A percentile compares a stretch with the other conserved stretches of the same genome.
Evolutionary conservation across 176 grass and related monocot species (phyloP).

Genomic region (Ampelocalamus luodianensis): DNA sequence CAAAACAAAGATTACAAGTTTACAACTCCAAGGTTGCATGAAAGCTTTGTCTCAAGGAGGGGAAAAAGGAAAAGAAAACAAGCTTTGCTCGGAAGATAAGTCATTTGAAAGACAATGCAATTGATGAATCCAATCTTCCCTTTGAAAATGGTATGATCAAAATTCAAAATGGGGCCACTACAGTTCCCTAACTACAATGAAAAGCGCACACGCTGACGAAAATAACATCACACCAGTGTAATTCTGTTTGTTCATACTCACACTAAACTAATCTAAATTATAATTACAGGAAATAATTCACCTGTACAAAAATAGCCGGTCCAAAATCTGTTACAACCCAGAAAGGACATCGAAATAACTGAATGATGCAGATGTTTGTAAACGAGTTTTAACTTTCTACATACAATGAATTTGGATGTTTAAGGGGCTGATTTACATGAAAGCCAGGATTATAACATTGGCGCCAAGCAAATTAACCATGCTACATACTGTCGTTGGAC

Average conservation of each 20-base stretch:
- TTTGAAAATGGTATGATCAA: neutral
- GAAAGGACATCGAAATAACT: slow-evolving; percentile 25
- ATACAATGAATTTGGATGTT: slow-evolving; percentile 49
- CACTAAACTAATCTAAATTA: slow-evolving; percentile 45
- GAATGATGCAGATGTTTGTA: slow-evolving; percentile 33
- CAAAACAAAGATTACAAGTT: neutral
- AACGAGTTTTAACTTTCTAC: slow-evolving; percentile 32
- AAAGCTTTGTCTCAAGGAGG: neutral
- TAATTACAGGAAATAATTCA: slow-evolving; percentile 56
- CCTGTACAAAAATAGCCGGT: slow-evolving; percentile 59
- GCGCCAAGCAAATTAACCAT: slow-evolving; percentile 19
- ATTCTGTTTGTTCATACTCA: slow-evolving; percentile 13
- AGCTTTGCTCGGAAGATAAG: neutral
- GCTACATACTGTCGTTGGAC: slow-evolving; percentile 57
- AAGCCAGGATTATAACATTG: slow-evolving; percentile 21
- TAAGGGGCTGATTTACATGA: slow-evolving; percentile 50
- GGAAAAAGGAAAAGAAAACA: no score
- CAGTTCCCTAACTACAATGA: neutral
- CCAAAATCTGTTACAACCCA: slow-evolving; percentile 45
- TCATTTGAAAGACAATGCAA: neutral
- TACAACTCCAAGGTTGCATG: neutral
- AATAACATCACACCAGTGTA: neutral
- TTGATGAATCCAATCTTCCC: neutral
- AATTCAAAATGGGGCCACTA: neutral
- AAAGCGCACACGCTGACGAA: neutral